Percentiles rank a stretch among this genome's conserved stretches.
Evolutionary conservation across 306 rosid genomes (phyloP).

Genomic region (Castanea mollissima): DNA sequence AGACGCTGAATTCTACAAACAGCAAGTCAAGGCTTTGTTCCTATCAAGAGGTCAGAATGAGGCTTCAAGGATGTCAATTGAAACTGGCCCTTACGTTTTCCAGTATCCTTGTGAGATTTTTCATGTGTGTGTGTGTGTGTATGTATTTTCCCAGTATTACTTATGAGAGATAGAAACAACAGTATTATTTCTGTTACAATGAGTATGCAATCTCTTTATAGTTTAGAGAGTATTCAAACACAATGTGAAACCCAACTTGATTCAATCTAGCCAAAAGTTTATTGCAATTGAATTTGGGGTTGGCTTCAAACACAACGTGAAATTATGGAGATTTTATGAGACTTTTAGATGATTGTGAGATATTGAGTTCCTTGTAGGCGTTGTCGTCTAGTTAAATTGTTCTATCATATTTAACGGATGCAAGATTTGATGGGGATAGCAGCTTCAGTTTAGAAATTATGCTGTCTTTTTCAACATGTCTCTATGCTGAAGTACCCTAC

Average conservation of each 20-base stretch:
- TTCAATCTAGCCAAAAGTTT: background rate
- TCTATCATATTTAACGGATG: background rate
- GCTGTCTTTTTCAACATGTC: background rate
- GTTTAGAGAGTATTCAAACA: too few species aligned
- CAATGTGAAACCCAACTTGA: background rate
- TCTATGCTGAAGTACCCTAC: too few species aligned
- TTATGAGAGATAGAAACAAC: background rate
- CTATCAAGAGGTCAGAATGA: slow-evolving; percentile 85
- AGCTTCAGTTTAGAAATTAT: background rate
- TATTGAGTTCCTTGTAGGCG: background rate
- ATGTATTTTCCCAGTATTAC: background rate
- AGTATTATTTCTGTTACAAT: background rate
- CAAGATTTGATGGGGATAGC: background rate
- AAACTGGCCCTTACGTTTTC: slow-evolving; percentile 84
- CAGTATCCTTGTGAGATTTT: slow-evolving; percentile 69
- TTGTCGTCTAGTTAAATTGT: background rate
- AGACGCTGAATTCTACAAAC: slow-evolving; percentile 78
- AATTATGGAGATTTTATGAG: background rate
- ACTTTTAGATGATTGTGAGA: background rate
- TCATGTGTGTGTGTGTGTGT: background rate
- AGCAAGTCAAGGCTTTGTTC: slow-evolving; percentile 92
- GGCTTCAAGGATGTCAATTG: slow-evolving; percentile 94
- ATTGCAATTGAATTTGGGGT: background rate
- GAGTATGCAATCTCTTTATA: background rate
- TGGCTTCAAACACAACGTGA: background rate